A percentile compares a stretch with the other conserved stretches of the same genome.
Conservation (phyloP, 148 eudicot genomes). For the Pharnaceum exiguum region DNA sequence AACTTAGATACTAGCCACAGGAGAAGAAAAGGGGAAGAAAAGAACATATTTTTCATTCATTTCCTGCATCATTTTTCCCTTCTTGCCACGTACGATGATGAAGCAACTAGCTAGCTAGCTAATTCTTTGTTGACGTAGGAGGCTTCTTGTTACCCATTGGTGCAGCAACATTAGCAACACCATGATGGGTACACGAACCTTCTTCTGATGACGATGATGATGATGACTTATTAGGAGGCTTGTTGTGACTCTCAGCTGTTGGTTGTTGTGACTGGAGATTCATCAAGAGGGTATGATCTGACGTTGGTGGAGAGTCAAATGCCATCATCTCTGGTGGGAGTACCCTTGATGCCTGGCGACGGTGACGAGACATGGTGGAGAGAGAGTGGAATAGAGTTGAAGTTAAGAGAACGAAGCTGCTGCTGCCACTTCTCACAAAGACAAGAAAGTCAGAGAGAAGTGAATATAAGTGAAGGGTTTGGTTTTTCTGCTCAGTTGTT, state of each 20-base stretch:
- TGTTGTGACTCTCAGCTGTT: conserved; percentile 9
- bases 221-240: background rate
- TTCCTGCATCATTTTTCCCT: too few species aligned
- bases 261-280: background rate
- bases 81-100: too few species aligned
- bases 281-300: background rate
- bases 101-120: too few species aligned
- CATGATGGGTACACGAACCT: background rate
- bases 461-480: too few species aligned
- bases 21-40: too few species aligned
- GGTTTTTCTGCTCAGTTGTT: background rate
- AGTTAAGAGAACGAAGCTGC: background rate
- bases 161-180: background rate
- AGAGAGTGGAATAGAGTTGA: background rate
- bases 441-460: background rate
- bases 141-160: too few species aligned
- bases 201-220: background rate
- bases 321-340: conserved; percentile 19
- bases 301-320: conserved; percentile 8
- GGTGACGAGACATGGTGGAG: conserved; percentile 24
- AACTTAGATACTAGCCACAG: too few species aligned
- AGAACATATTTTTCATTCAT: too few species aligned
- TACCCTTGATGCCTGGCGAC: conserved; percentile 18
- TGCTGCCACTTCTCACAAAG: conserved; percentile 5
- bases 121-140: too few species aligned